These are phyloP conservation scores for Alternaria tenuissima DNA, from an alignment of 2,329 filamentous ascomycete genomes.

Conservation along the genomic window DNA sequence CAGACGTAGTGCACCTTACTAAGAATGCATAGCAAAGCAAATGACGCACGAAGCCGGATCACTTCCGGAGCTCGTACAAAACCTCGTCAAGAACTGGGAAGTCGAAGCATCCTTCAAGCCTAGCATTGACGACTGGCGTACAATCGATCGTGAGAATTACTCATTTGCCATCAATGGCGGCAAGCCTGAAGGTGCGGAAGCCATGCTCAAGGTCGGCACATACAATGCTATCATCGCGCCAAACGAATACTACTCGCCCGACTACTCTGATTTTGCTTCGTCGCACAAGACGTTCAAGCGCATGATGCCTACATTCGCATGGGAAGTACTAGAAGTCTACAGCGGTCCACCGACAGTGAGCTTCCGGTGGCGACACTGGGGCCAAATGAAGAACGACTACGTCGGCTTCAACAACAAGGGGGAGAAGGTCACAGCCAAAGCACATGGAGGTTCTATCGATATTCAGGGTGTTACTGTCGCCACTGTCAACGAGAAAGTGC, in stretches of 20 bases:
- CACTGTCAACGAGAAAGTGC: conserved; percentile 67
- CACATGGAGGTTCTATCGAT: conserved; percentile 68
- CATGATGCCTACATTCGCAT: conserved; percentile 77
- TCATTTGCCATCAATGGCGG: conserved; percentile 71
- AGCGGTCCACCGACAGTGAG: conserved; percentile 68
- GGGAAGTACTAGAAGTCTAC: conserved; percentile 75
- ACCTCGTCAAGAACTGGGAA: conserved; percentile 78
- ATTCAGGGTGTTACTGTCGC: conserved; percentile 71
- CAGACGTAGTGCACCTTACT: background rate
- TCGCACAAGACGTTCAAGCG: conserved; percentile 76
- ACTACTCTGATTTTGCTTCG: conserved; percentile 67
- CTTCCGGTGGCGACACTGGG: conserved; percentile 75
- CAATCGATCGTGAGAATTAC: conserved; percentile 67
- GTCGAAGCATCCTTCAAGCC: conserved; percentile 75
- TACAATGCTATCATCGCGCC: conserved; percentile 73
- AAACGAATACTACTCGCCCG: conserved; percentile 71
- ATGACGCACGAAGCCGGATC: conserved; percentile 64
- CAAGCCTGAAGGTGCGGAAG: conserved; percentile 63
- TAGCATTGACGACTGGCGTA: conserved; percentile 69
- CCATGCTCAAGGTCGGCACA: conserved; percentile 73
- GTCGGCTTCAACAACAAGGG: conserved; percentile 69
- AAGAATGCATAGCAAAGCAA: conserved; percentile 60
- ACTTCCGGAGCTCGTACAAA: conserved; percentile 69
- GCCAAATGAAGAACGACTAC: conserved; percentile 71
- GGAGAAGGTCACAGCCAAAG: conserved; percentile 69